Evolutionary conservation across 2,329 filamentous ascomycete genomes (phyloP).

Genomic region (Phialophora macrospora): DNA sequence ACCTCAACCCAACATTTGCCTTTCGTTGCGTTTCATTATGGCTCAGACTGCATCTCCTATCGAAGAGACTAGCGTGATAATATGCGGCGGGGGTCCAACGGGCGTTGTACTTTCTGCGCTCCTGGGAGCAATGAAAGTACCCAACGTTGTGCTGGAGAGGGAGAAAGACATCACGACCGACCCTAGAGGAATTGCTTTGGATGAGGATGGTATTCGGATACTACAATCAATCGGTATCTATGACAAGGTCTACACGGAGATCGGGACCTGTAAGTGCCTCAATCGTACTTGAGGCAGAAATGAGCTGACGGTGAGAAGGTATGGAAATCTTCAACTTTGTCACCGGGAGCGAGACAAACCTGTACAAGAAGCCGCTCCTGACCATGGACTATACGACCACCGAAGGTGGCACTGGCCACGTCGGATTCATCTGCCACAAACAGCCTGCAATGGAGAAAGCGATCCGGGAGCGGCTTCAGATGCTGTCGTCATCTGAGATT

Average conservation of each 20-base stretch:
- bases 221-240: conserved; percentile 43
- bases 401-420: conserved; percentile 42
- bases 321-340: conserved; percentile 36
- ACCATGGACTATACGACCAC: conserved; percentile 36
- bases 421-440: conserved; percentile 43
- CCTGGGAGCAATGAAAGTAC: conserved; percentile 38
- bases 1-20: background rate
- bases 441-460: conserved; percentile 42
- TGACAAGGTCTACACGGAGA: conserved; percentile 41
- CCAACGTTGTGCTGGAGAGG: conserved; percentile 42
- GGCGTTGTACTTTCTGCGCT: conserved; percentile 42
- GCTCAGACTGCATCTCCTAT: conserved; percentile 6
- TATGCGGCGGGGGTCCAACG: conserved; percentile 44
- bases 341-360: conserved; percentile 27
- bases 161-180: conserved; percentile 43
- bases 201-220: conserved; percentile 44
- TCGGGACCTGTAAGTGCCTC: conserved; percentile 39
- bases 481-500: conserved; percentile 26
- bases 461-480: conserved; percentile 32
- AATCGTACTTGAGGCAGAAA: background rate
- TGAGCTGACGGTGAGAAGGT: conserved; percentile 26
- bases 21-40: conserved; percentile 16
- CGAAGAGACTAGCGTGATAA: conserved; percentile 41
- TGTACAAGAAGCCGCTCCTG: conserved; percentile 34
- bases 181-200: conserved; percentile 43